Evolutionary conservation across 2,329 filamentous ascomycete species (phyloP).

Genomic region (Onygenales sp.): DNA sequence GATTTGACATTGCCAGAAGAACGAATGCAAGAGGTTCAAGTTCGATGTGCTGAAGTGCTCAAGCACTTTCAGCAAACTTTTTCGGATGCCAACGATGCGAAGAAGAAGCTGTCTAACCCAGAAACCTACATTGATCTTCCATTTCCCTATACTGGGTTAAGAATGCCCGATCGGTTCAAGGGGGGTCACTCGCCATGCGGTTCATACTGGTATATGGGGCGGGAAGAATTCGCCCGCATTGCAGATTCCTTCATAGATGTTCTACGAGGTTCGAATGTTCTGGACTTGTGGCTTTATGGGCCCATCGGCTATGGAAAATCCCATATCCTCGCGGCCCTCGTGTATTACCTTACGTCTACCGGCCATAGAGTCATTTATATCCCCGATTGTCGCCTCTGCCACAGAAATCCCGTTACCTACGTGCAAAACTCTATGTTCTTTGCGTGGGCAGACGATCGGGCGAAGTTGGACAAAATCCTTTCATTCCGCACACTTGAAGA

Average conservation of each 20-base stretch:
- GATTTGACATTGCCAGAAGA: no score
- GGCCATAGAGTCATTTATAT: neutral
- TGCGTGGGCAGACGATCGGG: slow-evolving; percentile 1
- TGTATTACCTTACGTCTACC: slow-evolving; percentile 1
- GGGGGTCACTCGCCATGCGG: neutral
- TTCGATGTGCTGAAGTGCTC: neutral
- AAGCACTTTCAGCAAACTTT: neutral
- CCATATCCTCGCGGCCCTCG: neutral
- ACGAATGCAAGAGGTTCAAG: no score
- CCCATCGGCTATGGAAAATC: slow-evolving; percentile 4
- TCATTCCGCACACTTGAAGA: neutral
- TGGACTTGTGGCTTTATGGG: slow-evolving; percentile 3
- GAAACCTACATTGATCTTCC: neutral
- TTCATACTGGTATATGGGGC: neutral
- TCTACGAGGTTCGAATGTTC: neutral
- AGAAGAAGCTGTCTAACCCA: neutral
- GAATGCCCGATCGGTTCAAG: neutral
- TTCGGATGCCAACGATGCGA: neutral
- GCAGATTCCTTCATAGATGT: neutral
- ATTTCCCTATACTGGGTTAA: neutral
- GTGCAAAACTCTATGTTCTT: neutral
- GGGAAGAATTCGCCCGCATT: neutral
- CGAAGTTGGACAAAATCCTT: neutral
- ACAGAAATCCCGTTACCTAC: neutral
- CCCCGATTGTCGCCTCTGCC: neutral